A percentile compares a stretch with the other conserved stretches of the same genome.
These are phyloP conservation scores for Monosporascus sp. DNA, from an alignment of 2,329 filamentous ascomycete species.

Conservation along the genomic window DNA sequence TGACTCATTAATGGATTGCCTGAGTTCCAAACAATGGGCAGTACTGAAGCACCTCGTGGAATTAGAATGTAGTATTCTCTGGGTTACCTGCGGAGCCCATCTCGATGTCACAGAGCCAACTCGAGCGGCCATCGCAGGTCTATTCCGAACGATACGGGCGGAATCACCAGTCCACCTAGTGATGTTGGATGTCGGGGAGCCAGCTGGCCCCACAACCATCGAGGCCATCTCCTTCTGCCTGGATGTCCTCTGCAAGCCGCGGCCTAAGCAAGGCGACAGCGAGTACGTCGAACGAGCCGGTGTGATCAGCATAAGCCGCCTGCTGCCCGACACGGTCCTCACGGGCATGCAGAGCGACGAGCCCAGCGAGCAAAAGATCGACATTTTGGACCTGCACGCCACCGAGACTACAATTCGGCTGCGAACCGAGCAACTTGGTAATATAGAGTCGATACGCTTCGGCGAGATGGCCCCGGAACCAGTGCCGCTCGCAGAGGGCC, in stretches of 20 bases:
- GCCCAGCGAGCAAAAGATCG: background rate
- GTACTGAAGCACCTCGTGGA: too few species aligned
- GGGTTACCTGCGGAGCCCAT: too few species aligned
- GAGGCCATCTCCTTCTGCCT: too few species aligned
- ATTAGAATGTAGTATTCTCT: too few species aligned
- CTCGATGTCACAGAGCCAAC: constrained; percentile 2
- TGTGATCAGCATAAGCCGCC: too few species aligned
- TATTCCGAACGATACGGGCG: constrained; percentile 5
- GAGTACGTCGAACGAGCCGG: too few species aligned
- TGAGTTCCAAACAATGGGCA: too few species aligned
- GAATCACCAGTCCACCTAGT: background rate
- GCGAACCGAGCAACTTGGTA: constrained; percentile 3
- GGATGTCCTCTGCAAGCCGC: too few species aligned
- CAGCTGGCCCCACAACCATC: too few species aligned
- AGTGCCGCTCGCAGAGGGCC: background rate
- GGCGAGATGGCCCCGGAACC: background rate
- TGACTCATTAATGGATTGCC: too few species aligned
- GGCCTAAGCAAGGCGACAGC: too few species aligned
- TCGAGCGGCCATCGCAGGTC: background rate
- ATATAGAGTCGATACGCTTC: constrained; percentile 4
- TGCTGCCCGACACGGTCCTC: background rate
- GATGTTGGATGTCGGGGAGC: constrained; percentile 1
- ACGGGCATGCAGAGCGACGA: background rate
- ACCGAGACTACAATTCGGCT: constrained; percentile 1
- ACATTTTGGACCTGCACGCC: constrained; percentile 24